Percentiles rank a stretch among this genome's conserved stretches.
These are phyloP conservation scores for Diutina catenulata DNA, from an alignment of 1,139 yeast genomes.

Conservation along the genomic window DNA sequence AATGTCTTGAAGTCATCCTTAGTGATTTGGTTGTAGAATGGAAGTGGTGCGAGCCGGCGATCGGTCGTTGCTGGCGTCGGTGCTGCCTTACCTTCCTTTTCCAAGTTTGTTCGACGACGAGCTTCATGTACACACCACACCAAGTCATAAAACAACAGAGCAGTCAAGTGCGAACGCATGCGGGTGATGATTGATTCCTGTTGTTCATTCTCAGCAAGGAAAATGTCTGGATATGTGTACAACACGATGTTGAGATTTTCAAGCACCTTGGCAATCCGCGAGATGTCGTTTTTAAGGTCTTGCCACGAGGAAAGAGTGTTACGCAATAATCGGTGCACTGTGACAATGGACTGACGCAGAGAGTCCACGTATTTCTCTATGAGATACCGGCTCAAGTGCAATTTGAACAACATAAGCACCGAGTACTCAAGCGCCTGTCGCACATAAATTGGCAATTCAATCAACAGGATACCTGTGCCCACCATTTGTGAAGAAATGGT, in stretches of 20 bases:
- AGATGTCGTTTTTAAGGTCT: slow-evolving; percentile 79
- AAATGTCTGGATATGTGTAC: slow-evolving; percentile 78
- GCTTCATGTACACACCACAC: slow-evolving; percentile 97
- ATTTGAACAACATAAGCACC: slow-evolving; percentile 65
- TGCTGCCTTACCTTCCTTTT: slow-evolving; percentile 12
- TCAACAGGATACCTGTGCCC: slow-evolving; percentile 47
- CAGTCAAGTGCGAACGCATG: slow-evolving; percentile 88
- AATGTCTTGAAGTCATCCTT: slow-evolving; percentile 81
- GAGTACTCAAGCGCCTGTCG: slow-evolving; percentile 79
- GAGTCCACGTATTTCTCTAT: slow-evolving; percentile 74
- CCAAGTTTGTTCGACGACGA: slow-evolving; percentile 51
- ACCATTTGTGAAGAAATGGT: slow-evolving; percentile 67
- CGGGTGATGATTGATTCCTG: slow-evolving; percentile 58
- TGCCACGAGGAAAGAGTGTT: slow-evolving; percentile 89
- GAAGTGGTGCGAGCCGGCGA: slow-evolving; percentile 40
- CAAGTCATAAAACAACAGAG: slow-evolving; percentile 81
- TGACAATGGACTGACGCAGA: slow-evolving; percentile 86
- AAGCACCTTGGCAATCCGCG: slow-evolving; percentile 85
- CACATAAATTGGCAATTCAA: slow-evolving; percentile 78
- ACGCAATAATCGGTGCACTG: slow-evolving; percentile 78
- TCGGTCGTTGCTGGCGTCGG: slow-evolving; percentile 5
- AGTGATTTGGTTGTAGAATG: slow-evolving; percentile 90
- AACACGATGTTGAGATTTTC: slow-evolving; percentile 83
- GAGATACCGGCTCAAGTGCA: slow-evolving; percentile 70
- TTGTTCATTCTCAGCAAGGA: slow-evolving; percentile 33